phyloP scores from a whole-genome alignment of 2,329 filamentous ascomycete genomes.

The Diplodia mutila region DNA sequence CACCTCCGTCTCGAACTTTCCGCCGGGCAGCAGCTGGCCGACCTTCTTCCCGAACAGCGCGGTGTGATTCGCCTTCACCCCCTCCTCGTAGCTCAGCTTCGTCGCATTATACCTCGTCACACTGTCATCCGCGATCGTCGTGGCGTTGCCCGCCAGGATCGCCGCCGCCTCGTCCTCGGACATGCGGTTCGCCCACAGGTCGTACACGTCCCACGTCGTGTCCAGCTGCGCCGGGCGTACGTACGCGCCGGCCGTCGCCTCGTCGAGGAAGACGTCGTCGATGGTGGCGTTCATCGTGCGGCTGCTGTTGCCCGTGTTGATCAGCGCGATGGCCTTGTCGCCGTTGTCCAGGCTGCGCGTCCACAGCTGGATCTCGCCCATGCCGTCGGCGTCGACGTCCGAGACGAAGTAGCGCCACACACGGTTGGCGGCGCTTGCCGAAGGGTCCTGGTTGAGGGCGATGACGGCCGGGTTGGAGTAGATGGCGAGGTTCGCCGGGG shows the following conservation, averaged over 20 bases:
- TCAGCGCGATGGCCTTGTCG: constrained; percentile 53
- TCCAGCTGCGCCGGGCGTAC: constrained; percentile 44
- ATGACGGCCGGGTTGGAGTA: constrained; percentile 54
- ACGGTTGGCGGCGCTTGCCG: constrained; percentile 47
- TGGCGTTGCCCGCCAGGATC: constrained; percentile 49
- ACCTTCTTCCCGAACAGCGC: constrained; percentile 53
- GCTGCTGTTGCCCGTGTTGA: constrained; percentile 53
- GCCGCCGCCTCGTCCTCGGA: constrained; percentile 47
- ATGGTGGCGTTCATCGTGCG: constrained; percentile 56
- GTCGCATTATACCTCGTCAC: constrained; percentile 54
- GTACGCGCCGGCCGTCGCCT: constrained; percentile 47
- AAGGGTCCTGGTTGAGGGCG: constrained; percentile 55
- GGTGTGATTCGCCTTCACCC: constrained; percentile 48
- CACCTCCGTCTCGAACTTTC: constrained; percentile 50
- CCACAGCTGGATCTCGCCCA: constrained; percentile 57
- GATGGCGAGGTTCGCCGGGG: constrained; percentile 50
- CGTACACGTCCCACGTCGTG: constrained; percentile 57
- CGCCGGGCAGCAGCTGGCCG: constrained; percentile 45
- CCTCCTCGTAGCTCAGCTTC: constrained; percentile 53
- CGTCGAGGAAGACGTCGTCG: constrained; percentile 57
- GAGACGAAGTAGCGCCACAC: constrained; percentile 51
- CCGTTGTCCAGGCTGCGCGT: constrained; percentile 52
- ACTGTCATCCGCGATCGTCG: constrained; percentile 36
- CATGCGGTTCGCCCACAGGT: constrained; percentile 63
- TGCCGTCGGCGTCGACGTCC: constrained; percentile 48